Base-by-base conservation (phyloP, 495 filamentous ascomycete genomes). In the Ascodesmis nigricans region DNA sequence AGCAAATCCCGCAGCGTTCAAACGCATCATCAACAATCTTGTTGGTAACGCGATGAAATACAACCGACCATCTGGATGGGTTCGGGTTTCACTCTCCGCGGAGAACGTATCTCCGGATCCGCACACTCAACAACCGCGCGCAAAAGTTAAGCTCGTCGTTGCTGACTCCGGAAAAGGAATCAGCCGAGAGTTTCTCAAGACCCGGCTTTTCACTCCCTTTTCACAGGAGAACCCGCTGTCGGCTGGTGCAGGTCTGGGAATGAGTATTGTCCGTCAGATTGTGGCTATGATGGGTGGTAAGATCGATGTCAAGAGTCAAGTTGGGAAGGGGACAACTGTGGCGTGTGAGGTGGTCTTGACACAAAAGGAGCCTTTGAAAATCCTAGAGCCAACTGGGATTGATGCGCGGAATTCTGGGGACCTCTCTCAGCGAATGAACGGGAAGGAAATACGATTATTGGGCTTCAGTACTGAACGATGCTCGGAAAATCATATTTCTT, bases 41-140 rank as follows among this genome's bases (percentile, higher is more conserved):
- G 72, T 80, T 35, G 75, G 79, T 11, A 90, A 90, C 51, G 69
- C 79, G 0, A 63, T 84, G 44, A 90, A 90, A 43, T 83, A 79
- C 43, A 81, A 73, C 4, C 9, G 16, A 17, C 60, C 60, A 5
- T 53, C 58, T 1, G 79, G 79, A 3, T 68, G 59, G 33, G 73
- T 90, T 20, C 61, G 62, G 3, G 53, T 84, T 9, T 62, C 53
- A 0, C 50, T 81, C 10, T 62, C 60, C 26, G 59, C 66, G 13
- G 48, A 59, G 3, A 50, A 57, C 39, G 37, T 41, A 27, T 49
- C 35, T 18, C 23, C 52, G 15, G 49, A 36, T 27, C 36, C 11
- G 15, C 31, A 55, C 16, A 26, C 47, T n/a, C 21, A 48, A 3
- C 8, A 41, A n/a, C 33, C 40, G 30, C 31, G 53, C 31, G 52